Base-by-base conservation (phyloP, 305 asterid species). In the Euphrasia arctica region DNA sequence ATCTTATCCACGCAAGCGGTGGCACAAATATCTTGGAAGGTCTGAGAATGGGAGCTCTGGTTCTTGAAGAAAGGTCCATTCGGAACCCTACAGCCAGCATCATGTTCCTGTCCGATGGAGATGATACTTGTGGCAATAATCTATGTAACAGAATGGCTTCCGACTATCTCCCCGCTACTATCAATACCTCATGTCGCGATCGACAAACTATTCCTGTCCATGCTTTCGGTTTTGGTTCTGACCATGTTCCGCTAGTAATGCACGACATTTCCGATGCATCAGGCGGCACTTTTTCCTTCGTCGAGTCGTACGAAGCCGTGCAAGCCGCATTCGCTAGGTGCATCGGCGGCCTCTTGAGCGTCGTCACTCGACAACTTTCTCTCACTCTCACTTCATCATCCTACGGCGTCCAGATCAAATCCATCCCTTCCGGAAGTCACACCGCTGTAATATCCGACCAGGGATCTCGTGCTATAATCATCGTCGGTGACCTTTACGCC, bases 241-340 rank as follows among this genome's bases (percentile, higher is more conserved):
- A 9, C 66, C 50, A 45, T 13, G 12, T 11, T 4, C 50, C 50
- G 15, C 15, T 11, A 3, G 50, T 45, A 11, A 45, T 45, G 50
- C 59, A 49, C 25, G 15, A 74, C 54, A 70, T n/a, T 63, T 27
- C 27, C 34, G 50, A 18, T 9, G 72, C 62, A 2, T 62, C 56
- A 0, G 50, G 50, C 50, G 50, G 50, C 14, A 45, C 50, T 45
- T 45, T 45, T 13, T 45, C 50, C 50, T 45, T 45, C 15, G 12
- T 45, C 14, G 50, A 45, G 50, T 11, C 50, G 1, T 45, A 45
- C 2, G 14, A 1, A n/a, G 3, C 14, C 5, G 50, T 45, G 50
- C 50, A 45, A 11, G n/a, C 4, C 12, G 14, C 50, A 1, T 45
- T 45, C 2, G 50, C 50, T 0, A 45, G 50, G 50, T 45, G 50